These are phyloP conservation scores for Acer yangbiense DNA, from an alignment of 345 rosid species.

Conservation along the genomic window DNA sequence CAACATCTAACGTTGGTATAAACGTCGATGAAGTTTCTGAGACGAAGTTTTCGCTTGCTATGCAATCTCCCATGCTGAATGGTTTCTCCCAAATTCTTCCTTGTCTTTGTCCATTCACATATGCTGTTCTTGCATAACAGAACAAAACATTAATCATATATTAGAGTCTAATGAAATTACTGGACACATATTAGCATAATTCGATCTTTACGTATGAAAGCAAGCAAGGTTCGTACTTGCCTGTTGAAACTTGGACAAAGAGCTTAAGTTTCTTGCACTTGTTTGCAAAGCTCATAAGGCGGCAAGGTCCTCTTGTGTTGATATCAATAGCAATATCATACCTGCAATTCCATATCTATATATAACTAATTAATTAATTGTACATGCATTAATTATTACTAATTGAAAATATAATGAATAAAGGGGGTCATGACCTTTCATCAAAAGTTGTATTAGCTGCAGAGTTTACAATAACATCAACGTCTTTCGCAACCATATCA, in stretches of 20 bases:
- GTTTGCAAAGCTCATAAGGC: constrained; percentile 39
- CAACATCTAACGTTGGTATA: constrained; percentile 52
- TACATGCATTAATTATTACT: background rate
- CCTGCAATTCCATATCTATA: constrained; percentile 25
- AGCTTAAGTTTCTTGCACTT: constrained; percentile 37
- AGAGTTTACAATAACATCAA: constrained; percentile 62
- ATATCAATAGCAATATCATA: constrained; percentile 42
- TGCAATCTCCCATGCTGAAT: constrained; percentile 69
- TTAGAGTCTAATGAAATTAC: background rate
- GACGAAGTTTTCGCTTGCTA: constrained; percentile 57
- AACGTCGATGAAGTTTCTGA: constrained; percentile 33
- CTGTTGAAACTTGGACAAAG: constrained; percentile 48
- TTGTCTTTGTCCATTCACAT: constrained; percentile 93
- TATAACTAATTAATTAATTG: too few relatives aligned
- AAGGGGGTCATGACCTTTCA: constrained; percentile 47
- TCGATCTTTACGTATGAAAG: too few relatives aligned
- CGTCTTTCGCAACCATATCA: constrained; percentile 51
- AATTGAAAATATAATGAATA: background rate
- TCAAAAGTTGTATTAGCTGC: constrained; percentile 73
- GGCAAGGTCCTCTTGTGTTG: constrained; percentile 37
- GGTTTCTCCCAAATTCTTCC: constrained; percentile 88
- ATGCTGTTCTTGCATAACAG: constrained; percentile 48
- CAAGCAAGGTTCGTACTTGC: constrained; percentile 7
- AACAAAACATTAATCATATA: background rate
- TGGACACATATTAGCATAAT: background rate